These are phyloP conservation scores for Phytopythium vexans DNA, from an alignment of 352 stramenopile genomes.

Conservation along the genomic window DNA sequence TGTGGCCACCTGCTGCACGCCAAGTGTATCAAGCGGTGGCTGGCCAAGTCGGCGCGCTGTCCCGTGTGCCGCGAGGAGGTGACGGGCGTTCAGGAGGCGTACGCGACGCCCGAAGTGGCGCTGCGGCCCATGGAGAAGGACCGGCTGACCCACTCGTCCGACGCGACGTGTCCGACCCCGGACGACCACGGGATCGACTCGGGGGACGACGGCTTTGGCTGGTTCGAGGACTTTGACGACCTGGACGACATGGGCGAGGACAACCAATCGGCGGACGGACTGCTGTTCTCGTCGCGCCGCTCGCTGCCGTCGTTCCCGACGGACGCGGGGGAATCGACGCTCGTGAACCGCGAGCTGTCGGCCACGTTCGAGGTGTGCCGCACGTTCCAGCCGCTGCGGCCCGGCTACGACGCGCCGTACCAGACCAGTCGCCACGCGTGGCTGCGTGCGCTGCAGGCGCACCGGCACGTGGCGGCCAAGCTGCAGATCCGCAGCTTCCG, in stretches of 20 bases:
- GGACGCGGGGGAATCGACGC: not conserved
- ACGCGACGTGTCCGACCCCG: conserved; percentile 35
- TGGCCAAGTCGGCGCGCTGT: conserved; percentile 61
- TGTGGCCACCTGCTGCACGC: conserved; percentile 71
- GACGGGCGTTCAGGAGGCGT: conserved; percentile 49
- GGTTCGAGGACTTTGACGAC: conserved; percentile 84
- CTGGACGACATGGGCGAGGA: conserved; percentile 45
- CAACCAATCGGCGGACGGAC: conserved; percentile 16
- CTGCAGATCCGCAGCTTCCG: conserved; percentile 83
- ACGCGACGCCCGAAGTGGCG: conserved; percentile 26
- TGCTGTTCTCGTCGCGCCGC: conserved; percentile 32
- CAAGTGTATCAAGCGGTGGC: conserved; percentile 78
- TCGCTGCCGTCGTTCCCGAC: conserved; percentile 29
- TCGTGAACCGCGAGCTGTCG: conserved; percentile 61
- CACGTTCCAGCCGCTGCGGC: conserved; percentile 54
- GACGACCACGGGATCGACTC: conserved; percentile 35
- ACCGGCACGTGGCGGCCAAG: conserved; percentile 73
- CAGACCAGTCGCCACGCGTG: conserved; percentile 57
- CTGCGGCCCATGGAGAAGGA: conserved; percentile 51
- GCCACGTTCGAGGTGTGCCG: conserved; percentile 71
- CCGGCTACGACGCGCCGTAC: conserved; percentile 62
- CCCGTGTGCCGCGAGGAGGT: conserved; percentile 66
- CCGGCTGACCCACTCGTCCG: conserved; percentile 33
- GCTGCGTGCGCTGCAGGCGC: conserved; percentile 59
- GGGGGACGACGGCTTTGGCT: conserved; percentile 41